phyloP scores from a whole-genome alignment of 2,329 filamentous ascomycete species.

The Colletotrichum falcatum region DNA sequence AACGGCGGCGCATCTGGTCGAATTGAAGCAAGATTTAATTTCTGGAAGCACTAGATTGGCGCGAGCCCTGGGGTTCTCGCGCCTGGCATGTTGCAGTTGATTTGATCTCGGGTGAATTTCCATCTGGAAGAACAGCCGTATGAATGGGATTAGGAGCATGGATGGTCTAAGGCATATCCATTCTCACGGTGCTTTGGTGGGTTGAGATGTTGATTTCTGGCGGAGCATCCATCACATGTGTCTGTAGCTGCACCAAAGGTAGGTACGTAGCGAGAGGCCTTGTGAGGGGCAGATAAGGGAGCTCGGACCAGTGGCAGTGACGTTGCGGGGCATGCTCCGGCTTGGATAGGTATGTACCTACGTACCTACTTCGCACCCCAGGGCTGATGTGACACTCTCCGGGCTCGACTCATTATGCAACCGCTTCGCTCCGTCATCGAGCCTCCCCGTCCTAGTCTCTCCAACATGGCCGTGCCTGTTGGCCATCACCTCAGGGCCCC shows the following conservation, averaged over 20 bases:
- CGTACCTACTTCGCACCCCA: no score
- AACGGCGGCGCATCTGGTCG: conserved; percentile 31
- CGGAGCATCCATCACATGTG: conserved; percentile 7
- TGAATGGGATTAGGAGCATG: not conserved
- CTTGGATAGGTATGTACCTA: not conserved
- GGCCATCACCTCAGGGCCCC: conserved; percentile 1
- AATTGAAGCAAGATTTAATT: conserved; percentile 12
- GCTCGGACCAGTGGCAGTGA: conserved; percentile 32
- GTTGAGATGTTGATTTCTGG: conserved; percentile 2
- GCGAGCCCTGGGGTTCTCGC: no score
- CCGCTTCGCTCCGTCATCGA: not conserved
- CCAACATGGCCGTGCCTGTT: conserved; percentile 18
- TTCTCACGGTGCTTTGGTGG: not conserved
- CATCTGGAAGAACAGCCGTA: not conserved
- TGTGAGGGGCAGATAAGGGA: conserved; percentile 24
- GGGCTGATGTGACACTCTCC: no score
- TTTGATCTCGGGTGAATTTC: not conserved
- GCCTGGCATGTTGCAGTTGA: not conserved
- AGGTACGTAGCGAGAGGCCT: not conserved
- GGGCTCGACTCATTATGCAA: conserved; percentile 25
- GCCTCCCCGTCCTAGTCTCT: conserved; percentile 3
- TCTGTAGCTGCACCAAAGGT: no score
- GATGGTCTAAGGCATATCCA: no score
- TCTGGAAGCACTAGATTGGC: not conserved
- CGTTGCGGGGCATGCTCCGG: conserved; percentile 18